A percentile compares a stretch with the other conserved stretches of the same genome.
Conservation (phyloP, 2,329 filamentous ascomycete genomes). For the Fusarium praegraminearum region DNA sequence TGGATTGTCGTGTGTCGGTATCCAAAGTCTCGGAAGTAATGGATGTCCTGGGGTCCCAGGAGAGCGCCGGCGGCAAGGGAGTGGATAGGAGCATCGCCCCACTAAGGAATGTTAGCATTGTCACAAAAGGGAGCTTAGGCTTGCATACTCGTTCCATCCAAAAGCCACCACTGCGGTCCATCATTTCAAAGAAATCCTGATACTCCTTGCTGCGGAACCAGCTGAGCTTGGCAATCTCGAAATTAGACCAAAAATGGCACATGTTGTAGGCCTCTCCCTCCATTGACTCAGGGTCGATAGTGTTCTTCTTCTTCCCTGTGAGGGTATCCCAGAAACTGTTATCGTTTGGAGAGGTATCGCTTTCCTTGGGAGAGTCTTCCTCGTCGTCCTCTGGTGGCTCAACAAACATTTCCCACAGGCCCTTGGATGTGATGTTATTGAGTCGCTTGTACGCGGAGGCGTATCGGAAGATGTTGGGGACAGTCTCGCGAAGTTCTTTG, state of each 20-base stretch:
- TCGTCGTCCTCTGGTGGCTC: constrained; percentile 77
- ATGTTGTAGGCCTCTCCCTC: constrained; percentile 99
- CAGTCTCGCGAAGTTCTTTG: constrained; percentile 96
- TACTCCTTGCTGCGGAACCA: constrained; percentile 99
- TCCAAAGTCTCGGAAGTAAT: constrained; percentile 99
- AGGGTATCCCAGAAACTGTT: constrained; percentile 84
- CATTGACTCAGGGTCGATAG: constrained; percentile 93
- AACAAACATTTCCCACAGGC: constrained; percentile 98
- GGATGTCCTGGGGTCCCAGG: constrained; percentile 83
- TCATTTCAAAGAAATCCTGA: constrained; percentile 98
- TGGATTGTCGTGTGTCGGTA: constrained; percentile 99
- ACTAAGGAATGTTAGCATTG: constrained; percentile 66
- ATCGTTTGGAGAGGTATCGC: constrained; percentile 77
- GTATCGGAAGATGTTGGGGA: constrained; percentile 98
- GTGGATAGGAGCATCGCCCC: constrained; percentile 98
- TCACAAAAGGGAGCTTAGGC: constrained; percentile 11
- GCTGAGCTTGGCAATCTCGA: constrained; percentile 93
- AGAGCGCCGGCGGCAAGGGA: constrained; percentile 94
- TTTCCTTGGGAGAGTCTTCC: constrained; percentile 71
- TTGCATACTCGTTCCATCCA: constrained; percentile 93
- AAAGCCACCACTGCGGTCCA: constrained; percentile 97
- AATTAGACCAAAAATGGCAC: constrained; percentile 99
- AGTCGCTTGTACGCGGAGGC: constrained; percentile 96
- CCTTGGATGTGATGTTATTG: constrained; percentile 90
- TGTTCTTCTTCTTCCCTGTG: constrained; percentile 75